phyloP scores from a whole-genome alignment of 2,329 filamentous ascomycete species.

The Fusarium sp. region DNA sequence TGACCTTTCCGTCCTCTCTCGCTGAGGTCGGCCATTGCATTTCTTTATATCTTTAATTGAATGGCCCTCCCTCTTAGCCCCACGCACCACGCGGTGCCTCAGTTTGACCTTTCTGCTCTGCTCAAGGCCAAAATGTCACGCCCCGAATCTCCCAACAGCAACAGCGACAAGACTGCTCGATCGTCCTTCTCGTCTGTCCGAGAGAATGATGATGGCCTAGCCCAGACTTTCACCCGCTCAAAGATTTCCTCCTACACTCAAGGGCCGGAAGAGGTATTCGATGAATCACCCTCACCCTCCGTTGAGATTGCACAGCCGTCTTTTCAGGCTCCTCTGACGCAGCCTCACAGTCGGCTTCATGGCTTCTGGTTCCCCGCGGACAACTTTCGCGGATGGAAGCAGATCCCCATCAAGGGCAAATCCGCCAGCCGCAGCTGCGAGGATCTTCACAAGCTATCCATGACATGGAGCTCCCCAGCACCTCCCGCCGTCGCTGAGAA shows the following conservation, averaged over 20 bases:
- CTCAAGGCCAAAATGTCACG: constrained; percentile 52
- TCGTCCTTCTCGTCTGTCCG: constrained; percentile 71
- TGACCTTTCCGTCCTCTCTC: constrained; percentile 18
- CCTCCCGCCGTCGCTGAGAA: constrained; percentile 45
- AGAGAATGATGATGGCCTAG: constrained; percentile 66
- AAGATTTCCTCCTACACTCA: constrained; percentile 69
- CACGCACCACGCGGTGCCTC: constrained; percentile 48
- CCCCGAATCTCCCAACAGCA: constrained; percentile 48
- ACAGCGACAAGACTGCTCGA: constrained; percentile 53
- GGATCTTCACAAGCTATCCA: constrained; percentile 65
- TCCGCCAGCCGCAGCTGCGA: constrained; percentile 69
- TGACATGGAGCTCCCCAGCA: constrained; percentile 62
- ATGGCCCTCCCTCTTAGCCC: constrained; percentile 48
- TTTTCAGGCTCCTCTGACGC: constrained; percentile 63
- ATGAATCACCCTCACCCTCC: constrained; percentile 56
- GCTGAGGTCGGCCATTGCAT: constrained; percentile 34
- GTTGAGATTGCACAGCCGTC: constrained; percentile 55
- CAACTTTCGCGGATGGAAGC: constrained; percentile 70
- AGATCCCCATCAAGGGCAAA: constrained; percentile 67
- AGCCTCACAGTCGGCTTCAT: constrained; percentile 65
- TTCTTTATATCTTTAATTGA: constrained; percentile 34
- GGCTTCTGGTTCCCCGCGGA: constrained; percentile 68
- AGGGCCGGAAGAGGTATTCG: constrained; percentile 62
- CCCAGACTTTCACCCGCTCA: constrained; percentile 71
- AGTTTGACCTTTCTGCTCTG: constrained; percentile 49